Evolutionary conservation across 2,329 filamentous ascomycete genomes (phyloP).

Genomic region (Coleophoma cylindrospora): DNA sequence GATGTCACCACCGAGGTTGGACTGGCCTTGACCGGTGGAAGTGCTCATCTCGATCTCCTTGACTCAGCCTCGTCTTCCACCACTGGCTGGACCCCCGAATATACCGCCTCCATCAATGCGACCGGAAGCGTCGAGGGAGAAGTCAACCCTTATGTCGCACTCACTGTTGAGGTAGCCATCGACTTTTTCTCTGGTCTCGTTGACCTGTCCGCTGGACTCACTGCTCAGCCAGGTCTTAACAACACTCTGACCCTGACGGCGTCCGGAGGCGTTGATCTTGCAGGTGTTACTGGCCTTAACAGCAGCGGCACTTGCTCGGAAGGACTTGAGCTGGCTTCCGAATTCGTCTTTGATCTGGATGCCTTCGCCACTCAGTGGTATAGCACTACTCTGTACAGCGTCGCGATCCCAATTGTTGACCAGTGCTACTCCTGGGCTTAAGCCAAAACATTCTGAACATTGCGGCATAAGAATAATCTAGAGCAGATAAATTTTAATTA

Average conservation of each 20-base stretch:
- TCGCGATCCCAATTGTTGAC: slow-evolving; percentile 22
- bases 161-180: slow-evolving; percentile 34
- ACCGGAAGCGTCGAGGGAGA: slow-evolving; percentile 26
- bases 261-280: slow-evolving; percentile 18
- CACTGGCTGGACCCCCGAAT: slow-evolving; percentile 32
- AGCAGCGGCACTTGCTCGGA: slow-evolving; percentile 16
- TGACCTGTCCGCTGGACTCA: slow-evolving; percentile 33
- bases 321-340: slow-evolving; percentile 19
- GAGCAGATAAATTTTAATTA: too few relatives aligned
- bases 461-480: too few relatives aligned
- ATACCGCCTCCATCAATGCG: slow-evolving; percentile 28
- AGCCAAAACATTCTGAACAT: background rate
- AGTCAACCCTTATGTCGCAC: slow-evolving; percentile 27
- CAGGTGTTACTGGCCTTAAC: slow-evolving; percentile 12
- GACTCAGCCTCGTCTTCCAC: slow-evolving; percentile 21
- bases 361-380: slow-evolving; percentile 24
- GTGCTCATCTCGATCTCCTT: slow-evolving; percentile 33
- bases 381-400: slow-evolving; percentile 18
- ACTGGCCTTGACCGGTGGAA: slow-evolving; percentile 29
- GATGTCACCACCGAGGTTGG: slow-evolving; percentile 25
- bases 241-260: slow-evolving; percentile 29
- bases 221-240: slow-evolving; percentile 29
- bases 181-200: slow-evolving; percentile 30
- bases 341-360: slow-evolving; percentile 23
- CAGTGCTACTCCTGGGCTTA: slow-evolving; percentile 19